Evolutionary conservation across 257 asterid genomes (phyloP), one percentile per base, ranked within the genome.

Genomic region (Jaltomata sinuosa): DNA sequence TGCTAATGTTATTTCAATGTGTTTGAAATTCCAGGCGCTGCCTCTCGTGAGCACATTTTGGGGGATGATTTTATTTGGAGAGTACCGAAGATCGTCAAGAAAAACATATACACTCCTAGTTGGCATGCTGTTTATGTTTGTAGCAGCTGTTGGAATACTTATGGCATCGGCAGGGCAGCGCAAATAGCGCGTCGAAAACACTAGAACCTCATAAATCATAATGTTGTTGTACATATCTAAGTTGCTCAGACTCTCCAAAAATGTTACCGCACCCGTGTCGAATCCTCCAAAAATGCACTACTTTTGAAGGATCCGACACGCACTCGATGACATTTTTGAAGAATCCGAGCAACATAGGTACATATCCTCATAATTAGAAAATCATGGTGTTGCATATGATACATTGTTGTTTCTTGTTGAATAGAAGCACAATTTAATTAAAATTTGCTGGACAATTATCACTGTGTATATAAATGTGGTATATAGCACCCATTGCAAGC

Each of bases 21-120:
- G 10, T 80, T 77, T 83, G 65, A 81, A 32, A 65, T 88, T 77
- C 32, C 89, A 93, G 99, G 99, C 99, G 32, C 94, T 96, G 68
- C 98, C 99, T 0, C 93, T 96, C 0, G 98, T 96, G 84, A 96
- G 99, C 88, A 94, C 99, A 0, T 96, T 94, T 84, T 96, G 98
- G 98, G 98, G 98, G 5, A n/a, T 94, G 50, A 80, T 94, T 72
- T 64, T 94, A 71, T 96, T 94, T 38, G 98, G 98, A 38, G 97
- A 96, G 88, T 94, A 93, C 84, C 88, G 98, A 71, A 90, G 91
- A 87, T 94, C 98, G 8, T 94, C 98, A 0, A 89, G 92, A 85
- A 92, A 91, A 87, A 96, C 98, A 11, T 93, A 96, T 50, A 38
- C 78, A 34, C 88, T 84, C 77, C 94, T 96, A 1, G 87, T 81